Percentiles rank a stretch among this genome's conserved stretches.
Evolutionary conservation across 2,329 filamentous ascomycete species (phyloP).

Genomic region (Fusarium buharicum): DNA sequence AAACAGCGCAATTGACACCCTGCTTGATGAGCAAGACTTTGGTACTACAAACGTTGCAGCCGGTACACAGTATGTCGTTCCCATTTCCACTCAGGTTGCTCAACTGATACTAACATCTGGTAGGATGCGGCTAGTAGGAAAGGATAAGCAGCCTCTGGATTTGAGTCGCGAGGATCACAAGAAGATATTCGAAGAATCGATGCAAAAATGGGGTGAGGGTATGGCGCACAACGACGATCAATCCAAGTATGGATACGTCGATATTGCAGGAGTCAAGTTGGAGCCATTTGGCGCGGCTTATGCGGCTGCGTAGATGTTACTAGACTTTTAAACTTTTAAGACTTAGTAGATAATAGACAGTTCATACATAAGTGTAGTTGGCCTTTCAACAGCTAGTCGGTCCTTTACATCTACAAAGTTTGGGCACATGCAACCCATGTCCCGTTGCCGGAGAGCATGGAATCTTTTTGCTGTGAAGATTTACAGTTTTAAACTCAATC

Average conservation of each 20-base stretch:
- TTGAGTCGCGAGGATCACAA: conserved; percentile 56
- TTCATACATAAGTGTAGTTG: not conserved
- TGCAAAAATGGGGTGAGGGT: conserved; percentile 46
- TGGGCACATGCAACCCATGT: too few relatives aligned
- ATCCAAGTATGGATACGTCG: conserved; percentile 48
- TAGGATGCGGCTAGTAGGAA: conserved; percentile 49
- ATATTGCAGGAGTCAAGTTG: conserved; percentile 48
- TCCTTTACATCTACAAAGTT: too few relatives aligned
- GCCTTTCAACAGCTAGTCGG: too few relatives aligned
- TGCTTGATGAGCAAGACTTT: conserved; percentile 64
- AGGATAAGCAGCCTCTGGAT: conserved; percentile 66
- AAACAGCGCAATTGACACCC: conserved; percentile 59
- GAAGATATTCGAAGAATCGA: conserved; percentile 44
- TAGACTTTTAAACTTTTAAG: not conserved
- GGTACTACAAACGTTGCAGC: conserved; percentile 46
- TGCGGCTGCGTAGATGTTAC: conserved; percentile 2
- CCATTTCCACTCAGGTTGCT: accelerated
- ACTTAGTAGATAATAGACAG: not conserved
- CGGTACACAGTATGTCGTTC: conserved; percentile 47
- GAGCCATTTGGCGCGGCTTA: conserved; percentile 49
- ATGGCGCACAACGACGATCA: conserved; percentile 48
- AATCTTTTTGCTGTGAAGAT: too few relatives aligned
- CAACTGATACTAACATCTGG: not conserved
- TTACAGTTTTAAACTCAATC: too few relatives aligned
- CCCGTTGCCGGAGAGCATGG: too few relatives aligned